Percentiles rank a stretch among this genome's conserved stretches.
Conservation (phyloP, 495 filamentous ascomycete species). For the Cetradonia linearis region DNA sequence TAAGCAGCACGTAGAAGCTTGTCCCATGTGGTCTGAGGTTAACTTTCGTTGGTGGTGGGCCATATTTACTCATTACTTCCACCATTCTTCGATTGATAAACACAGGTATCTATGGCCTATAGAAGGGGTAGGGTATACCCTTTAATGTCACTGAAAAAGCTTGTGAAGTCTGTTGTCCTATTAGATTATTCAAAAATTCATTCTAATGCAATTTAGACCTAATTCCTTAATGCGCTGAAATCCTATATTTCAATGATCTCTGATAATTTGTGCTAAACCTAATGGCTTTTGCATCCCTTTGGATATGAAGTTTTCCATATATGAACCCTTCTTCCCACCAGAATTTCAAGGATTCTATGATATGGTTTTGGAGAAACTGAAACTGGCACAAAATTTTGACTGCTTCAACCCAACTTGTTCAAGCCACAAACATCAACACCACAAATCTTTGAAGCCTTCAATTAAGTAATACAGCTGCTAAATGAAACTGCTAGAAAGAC, state of each 20-base stretch:
- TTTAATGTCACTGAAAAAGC: background rate
- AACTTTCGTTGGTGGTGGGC: background rate
- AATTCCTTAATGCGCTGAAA: too few relatives aligned
- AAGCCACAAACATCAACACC: too few relatives aligned
- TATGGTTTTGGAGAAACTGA: background rate
- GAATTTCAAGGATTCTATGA: background rate
- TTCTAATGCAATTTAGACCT: background rate
- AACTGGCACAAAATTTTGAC: background rate
- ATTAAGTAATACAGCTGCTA: too few relatives aligned
- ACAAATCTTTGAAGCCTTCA: too few relatives aligned
- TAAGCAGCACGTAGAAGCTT: background rate
- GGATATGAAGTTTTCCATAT: background rate
- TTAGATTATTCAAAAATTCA: too few relatives aligned
- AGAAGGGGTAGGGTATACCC: background rate
- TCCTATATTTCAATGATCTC: background rate
- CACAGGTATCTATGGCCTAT: background rate
- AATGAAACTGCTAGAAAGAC: too few relatives aligned
- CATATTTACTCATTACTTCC: background rate
- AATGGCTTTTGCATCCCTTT: background rate
- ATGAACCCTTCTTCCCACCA: background rate
- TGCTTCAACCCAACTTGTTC: background rate
- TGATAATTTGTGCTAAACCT: background rate
- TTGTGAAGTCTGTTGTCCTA: background rate
- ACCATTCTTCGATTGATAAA: background rate
- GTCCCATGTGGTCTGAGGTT: fast-evolving